phyloP scores from a whole-genome alignment of 345 rosid genomes.

The Isatis tinctoria region DNA sequence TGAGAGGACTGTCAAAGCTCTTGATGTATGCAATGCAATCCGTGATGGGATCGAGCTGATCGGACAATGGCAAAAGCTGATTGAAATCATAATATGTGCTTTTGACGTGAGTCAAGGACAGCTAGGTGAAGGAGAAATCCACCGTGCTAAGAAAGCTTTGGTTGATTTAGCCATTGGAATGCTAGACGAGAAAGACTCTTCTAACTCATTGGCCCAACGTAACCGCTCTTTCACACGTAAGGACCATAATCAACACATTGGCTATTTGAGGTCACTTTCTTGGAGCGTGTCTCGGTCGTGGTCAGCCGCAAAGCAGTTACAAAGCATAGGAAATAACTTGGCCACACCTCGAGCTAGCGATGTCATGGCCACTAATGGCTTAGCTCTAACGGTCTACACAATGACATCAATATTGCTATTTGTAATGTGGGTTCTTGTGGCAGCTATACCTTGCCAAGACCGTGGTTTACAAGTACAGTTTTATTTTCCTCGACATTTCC shows the following conservation, averaged over 20 bases:
- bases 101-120: conserved; percentile 34
- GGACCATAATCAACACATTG: conserved; percentile 38
- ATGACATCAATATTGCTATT: conserved; percentile 64
- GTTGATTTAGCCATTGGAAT: conserved; percentile 68
- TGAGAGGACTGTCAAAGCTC: conserved; percentile 73
- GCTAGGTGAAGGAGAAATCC: conserved; percentile 69
- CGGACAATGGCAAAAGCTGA: conserved; percentile 54
- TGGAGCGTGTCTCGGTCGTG: conserved; percentile 94
- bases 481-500: conserved; percentile 54
- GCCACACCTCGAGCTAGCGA: conserved; percentile 52
- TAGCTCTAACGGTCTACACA: conserved; percentile 58
- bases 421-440: conserved; percentile 86
- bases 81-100: conserved; percentile 56
- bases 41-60: conserved; percentile 68
- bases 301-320: conserved; percentile 86
- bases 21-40: conserved; percentile 73
- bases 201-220: conserved; percentile 50
- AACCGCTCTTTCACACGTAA: conserved; percentile 72
- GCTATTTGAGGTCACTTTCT: conserved; percentile 73
- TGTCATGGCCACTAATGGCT: conserved; percentile 51
- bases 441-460: conserved; percentile 91
- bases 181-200: conserved; percentile 76
- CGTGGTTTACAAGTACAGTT: conserved; percentile 79
- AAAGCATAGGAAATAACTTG: conserved; percentile 63
- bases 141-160: conserved; percentile 78